These are phyloP conservation scores for Cinnamomum chago DNA, from an alignment of 164 flowering plant genomes.

Conservation along the genomic window DNA sequence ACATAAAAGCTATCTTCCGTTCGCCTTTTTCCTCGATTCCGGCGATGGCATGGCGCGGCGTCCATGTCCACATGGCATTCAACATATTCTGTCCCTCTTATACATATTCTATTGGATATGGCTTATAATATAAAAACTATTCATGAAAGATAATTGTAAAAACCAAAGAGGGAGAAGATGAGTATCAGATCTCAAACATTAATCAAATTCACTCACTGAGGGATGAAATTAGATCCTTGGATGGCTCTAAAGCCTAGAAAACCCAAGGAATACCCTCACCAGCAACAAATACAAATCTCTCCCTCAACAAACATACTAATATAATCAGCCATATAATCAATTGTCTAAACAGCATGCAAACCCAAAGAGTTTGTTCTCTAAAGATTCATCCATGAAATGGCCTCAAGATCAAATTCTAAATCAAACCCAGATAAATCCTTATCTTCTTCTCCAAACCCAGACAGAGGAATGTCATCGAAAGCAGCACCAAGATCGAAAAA, in stretches of 20 bases:
- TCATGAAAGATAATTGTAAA: too few relatives aligned
- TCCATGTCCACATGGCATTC: too few relatives aligned
- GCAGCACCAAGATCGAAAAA: conserved; percentile 28
- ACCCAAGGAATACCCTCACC: conserved; percentile 1
- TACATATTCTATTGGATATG: too few relatives aligned
- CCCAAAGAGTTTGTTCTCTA: conserved; percentile 53
- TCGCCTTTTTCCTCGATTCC: too few relatives aligned
- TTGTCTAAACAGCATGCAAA: conserved; percentile 33
- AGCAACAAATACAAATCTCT: background rate
- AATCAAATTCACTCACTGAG: background rate
- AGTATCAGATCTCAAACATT: too few relatives aligned
- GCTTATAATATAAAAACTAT: too few relatives aligned
- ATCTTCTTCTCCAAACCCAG: conserved; percentile 31
- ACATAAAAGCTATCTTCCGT: too few relatives aligned
- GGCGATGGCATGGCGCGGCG: too few relatives aligned
- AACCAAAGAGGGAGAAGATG: too few relatives aligned
- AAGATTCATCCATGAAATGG: conserved; percentile 45
- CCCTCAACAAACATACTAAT: background rate
- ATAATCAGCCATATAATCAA: too few relatives aligned
- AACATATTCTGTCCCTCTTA: too few relatives aligned
- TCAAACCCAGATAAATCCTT: conserved; percentile 41
- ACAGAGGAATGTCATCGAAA: conserved; percentile 38
- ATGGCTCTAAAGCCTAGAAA: conserved; percentile 1
- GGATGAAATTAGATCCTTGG: background rate
- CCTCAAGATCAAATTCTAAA: conserved; percentile 28